These are phyloP conservation scores for Venturia carpophila DNA, from an alignment of 2,329 filamentous ascomycete species.

Conservation along the genomic window DNA sequence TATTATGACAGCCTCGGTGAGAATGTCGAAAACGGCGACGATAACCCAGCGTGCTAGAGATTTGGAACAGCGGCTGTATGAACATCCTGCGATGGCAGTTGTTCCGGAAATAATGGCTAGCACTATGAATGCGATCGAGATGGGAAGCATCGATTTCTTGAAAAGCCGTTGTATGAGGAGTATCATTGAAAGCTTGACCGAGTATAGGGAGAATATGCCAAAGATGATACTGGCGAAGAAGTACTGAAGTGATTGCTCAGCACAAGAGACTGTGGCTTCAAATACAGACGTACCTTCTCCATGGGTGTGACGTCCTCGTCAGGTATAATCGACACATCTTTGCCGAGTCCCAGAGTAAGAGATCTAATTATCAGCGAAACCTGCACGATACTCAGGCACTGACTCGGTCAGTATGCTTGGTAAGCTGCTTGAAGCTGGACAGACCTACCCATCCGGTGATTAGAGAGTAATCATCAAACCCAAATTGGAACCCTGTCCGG, in stretches of 20 bases:
- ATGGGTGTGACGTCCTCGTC: not conserved
- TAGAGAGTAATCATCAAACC: constrained; percentile 13
- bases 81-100: constrained; percentile 8
- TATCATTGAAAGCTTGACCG: constrained; percentile 16
- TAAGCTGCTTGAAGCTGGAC: not conserved
- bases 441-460: constrained; percentile 3
- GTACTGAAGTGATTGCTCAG: not conserved
- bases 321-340: constrained; percentile 4
- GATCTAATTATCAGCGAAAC: constrained; percentile 9
- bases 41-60: constrained; percentile 2
- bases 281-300: not conserved
- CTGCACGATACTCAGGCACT: constrained; percentile 15
- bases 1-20: constrained; percentile 15
- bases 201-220: constrained; percentile 1
- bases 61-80: constrained; percentile 2
- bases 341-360: constrained; percentile 13
- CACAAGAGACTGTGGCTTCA: not conserved
- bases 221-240: constrained; percentile 6
- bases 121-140: constrained; percentile 11
- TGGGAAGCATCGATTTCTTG: not conserved
- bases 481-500: not conserved
- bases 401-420: not conserved
- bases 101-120: constrained; percentile 3
- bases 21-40: constrained; percentile 12
- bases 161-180: constrained; percentile 17